Conservation (phyloP, 495 filamentous ascomycete genomes). For the Geoglossum glabrum region DNA sequence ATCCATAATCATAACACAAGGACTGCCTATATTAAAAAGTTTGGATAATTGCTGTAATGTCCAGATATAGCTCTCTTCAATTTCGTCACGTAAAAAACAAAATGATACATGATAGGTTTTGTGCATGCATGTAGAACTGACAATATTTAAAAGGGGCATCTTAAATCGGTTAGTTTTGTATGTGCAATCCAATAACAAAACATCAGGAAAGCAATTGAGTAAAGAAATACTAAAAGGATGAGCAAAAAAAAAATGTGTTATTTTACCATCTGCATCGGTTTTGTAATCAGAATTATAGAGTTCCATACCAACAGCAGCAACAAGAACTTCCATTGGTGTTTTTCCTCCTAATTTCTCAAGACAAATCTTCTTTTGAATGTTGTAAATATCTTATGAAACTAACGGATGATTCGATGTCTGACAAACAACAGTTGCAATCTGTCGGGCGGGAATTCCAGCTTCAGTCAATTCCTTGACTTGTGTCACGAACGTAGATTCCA, state of each 20-base stretch:
- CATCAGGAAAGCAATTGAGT: not conserved
- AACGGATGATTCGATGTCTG: not conserved
- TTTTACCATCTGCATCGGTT: not conserved
- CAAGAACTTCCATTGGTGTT: not conserved
- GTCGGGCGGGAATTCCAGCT: not conserved
- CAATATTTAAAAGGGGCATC: slow-evolving; percentile 8
- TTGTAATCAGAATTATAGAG: not conserved
- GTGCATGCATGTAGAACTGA: slow-evolving; percentile 2
- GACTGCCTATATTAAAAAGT: not conserved
- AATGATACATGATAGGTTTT: slow-evolving; percentile 2
- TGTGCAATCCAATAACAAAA: slow-evolving; percentile 7
- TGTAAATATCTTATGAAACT: not conserved
- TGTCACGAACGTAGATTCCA: no score
- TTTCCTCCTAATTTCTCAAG: not conserved
- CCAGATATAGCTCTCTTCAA: not conserved
- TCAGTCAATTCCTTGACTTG: not conserved
- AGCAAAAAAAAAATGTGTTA: not conserved
- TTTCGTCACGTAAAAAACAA: slow-evolving; percentile 7
- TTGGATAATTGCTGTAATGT: not conserved
- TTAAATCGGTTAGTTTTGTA: slow-evolving; percentile 11
- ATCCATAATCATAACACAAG: not conserved
- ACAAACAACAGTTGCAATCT: not conserved
- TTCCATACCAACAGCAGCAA: not conserved
- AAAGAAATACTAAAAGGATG: not conserved
- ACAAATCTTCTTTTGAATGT: not conserved